Conservation (phyloP, 2,329 filamentous ascomycete species). For the Phialocephala sp. region DNA sequence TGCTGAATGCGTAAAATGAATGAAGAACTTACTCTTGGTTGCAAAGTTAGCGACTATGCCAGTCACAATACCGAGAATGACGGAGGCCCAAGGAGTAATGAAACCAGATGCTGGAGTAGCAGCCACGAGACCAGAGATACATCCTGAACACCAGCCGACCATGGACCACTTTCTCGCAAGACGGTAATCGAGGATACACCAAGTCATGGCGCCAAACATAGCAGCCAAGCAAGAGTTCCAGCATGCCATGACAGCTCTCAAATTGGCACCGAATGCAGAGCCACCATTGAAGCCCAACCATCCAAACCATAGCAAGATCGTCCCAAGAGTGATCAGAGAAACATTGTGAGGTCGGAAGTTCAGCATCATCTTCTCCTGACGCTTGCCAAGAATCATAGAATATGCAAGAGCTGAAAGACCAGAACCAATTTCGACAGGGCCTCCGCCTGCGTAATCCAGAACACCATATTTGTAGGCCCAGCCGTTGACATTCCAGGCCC, state of each 20-base stretch:
- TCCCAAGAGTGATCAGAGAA: slow-evolving; percentile 93
- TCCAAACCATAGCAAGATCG: slow-evolving; percentile 95
- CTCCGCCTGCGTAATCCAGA: slow-evolving; percentile 94
- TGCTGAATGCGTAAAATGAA: background rate
- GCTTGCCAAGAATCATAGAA: slow-evolving; percentile 91
- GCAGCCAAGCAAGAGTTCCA: slow-evolving; percentile 88
- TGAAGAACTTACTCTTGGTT: slow-evolving; percentile 57
- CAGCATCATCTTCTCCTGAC: slow-evolving; percentile 99
- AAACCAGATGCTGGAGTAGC: slow-evolving; percentile 73
- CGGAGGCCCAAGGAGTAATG: slow-evolving; percentile 70
- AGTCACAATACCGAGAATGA: slow-evolving; percentile 69
- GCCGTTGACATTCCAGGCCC: slow-evolving; percentile 94
- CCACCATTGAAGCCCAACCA: slow-evolving; percentile 99
- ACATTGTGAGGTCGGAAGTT: slow-evolving; percentile 99
- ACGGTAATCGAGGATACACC: slow-evolving; percentile 95
- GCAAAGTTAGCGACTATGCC: slow-evolving; percentile 71
- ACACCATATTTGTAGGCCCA: slow-evolving; percentile 93
- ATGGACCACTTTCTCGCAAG: slow-evolving; percentile 59
- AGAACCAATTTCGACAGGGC: slow-evolving; percentile 95
- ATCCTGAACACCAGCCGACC: slow-evolving; percentile 75
- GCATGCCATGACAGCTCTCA: slow-evolving; percentile 93
- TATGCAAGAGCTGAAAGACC: slow-evolving; percentile 94
- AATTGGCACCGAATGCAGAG: slow-evolving; percentile 90
- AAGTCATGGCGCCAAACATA: slow-evolving; percentile 89
- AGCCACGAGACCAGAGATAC: slow-evolving; percentile 73